Conservation (phyloP, 768 basidiomycete species). For the Leccinum longicurvipes region DNA sequence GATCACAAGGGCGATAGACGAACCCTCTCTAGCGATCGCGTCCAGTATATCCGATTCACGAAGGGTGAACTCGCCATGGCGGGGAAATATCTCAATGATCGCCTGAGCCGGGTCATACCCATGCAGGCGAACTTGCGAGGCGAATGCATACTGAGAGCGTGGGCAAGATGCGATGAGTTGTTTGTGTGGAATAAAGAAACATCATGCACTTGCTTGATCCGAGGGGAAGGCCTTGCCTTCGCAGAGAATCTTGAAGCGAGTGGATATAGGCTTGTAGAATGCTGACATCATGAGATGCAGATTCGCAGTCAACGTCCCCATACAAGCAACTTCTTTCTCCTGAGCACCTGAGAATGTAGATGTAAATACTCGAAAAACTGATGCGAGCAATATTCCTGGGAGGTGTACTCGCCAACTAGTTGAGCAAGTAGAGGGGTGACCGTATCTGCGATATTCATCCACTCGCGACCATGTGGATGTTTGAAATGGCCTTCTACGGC, state of each 20-base stretch:
- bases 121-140: constrained; percentile 84
- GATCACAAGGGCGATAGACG: constrained; percentile 83
- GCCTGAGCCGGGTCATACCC: constrained; percentile 70
- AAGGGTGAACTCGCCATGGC: constrained; percentile 79
- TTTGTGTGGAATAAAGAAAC: constrained; percentile 8
- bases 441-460: constrained; percentile 74
- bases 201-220: constrained; percentile 68
- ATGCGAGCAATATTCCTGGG: constrained; percentile 1
- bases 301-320: constrained; percentile 93
- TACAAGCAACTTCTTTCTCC: constrained; percentile 89
- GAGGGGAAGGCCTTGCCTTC: constrained; percentile 95
- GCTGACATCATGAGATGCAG: constrained; percentile 92
- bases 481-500: constrained; percentile 86
- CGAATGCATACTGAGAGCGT: constrained; percentile 80
- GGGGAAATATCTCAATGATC: constrained; percentile 76
- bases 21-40: constrained; percentile 66
- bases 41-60: constrained; percentile 87
- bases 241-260: constrained; percentile 90
- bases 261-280: constrained; percentile 86
- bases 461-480: constrained; percentile 81
- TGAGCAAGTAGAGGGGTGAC: constrained; percentile 74
- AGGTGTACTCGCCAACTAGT: constrained; percentile 64
- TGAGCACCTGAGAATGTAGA: constrained; percentile 62
- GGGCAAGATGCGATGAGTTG: constrained; percentile 9
- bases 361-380: constrained; percentile 10